Evolutionary conservation across 2,329 filamentous ascomycete genomes (phyloP).

Genomic region (Cercospora berteroae): DNA sequence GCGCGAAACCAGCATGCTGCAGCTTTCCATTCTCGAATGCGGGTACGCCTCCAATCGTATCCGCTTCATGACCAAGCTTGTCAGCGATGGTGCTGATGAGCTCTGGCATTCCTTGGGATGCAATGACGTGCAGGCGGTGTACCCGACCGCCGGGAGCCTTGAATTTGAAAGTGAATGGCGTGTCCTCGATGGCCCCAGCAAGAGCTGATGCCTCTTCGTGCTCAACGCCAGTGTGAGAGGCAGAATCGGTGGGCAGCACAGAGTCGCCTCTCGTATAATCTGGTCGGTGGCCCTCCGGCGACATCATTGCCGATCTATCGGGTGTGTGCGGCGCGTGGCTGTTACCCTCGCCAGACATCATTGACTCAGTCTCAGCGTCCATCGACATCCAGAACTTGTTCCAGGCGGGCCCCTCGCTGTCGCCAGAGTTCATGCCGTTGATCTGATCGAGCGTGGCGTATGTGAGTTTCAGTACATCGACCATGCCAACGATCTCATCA

Average conservation of each 20-base stretch:
- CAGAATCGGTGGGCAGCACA: constrained; percentile 88
- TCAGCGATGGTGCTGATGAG: constrained; percentile 74
- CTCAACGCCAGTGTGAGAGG: constrained; percentile 76
- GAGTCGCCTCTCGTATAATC: constrained; percentile 70
- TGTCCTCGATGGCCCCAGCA: constrained; percentile 62
- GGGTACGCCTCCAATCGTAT: constrained; percentile 78
- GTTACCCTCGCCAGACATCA: constrained; percentile 88
- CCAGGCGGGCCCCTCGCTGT: constrained; percentile 94
- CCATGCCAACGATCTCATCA: constrained; percentile 98
- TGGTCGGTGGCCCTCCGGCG: constrained; percentile 65
- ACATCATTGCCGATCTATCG: constrained; percentile 70
- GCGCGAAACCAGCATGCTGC: constrained; percentile 74
- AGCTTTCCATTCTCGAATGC: constrained; percentile 76
- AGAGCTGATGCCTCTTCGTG: constrained; percentile 69
- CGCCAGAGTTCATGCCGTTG: constrained; percentile 85
- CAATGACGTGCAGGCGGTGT: constrained; percentile 82
- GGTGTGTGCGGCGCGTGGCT: constrained; percentile 66
- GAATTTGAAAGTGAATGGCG: constrained; percentile 97
- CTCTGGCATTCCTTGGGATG: constrained; percentile 74
- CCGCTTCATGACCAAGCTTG: constrained; percentile 82
- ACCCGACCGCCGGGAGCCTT: constrained; percentile 94
- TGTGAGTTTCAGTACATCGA: constrained; percentile 95
- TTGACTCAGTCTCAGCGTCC: constrained; percentile 90
- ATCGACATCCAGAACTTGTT: constrained; percentile 99
- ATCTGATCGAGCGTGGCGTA: constrained; percentile 94